Base-by-base conservation (phyloP, 2,329 filamentous ascomycete genomes). In the Trichoderma lentiforme region DNA sequence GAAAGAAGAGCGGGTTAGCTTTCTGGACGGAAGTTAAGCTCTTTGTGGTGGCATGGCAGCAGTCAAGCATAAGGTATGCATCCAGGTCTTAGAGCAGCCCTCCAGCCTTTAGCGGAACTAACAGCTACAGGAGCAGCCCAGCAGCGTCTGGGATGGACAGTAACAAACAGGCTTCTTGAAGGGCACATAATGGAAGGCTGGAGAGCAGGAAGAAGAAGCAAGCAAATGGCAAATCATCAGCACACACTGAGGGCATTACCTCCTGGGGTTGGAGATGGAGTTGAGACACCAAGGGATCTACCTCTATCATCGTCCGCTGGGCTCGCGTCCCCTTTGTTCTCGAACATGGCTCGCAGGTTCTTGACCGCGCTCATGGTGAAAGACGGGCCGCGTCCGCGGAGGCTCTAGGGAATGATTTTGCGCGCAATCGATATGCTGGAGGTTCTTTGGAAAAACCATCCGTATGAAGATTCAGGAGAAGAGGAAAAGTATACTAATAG, bases 311-410 rank as follows among this genome's bases (percentile, higher is more conserved):
- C 91, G 74, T 92, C 91, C 18, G 67, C 30, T 75, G 90, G 87
- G 76, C 88, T 91, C 72, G 85, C 84, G 76, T 89, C 88, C 80
- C 87, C 88, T 82, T 89, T 92, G 80, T 90, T 89, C 85, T 95
- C 92, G 80, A 94, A 94, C 87, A 93, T 93, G 78, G 92, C 92
- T 77, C 91, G 87, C 75, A 95, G 88, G 83, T 92, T 93, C 83
- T 87, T 91, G 78, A 93, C 91, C 78, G 88, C 90, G 79, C 90
- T 90, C 88, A 90, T 90, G 78, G 80, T 84, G 81, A 82, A 81
- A 57, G 57, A 65, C 60, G 81, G 82, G 81, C 61, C 51, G 67
- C 67, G 60, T 60, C 62, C 68, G 67, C 71, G 69, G 60, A 43
- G 47, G 60, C 34, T 61, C 57, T 56, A 39, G 60, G 67, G 26